Percentiles rank a stretch among this genome's conserved stretches.
phyloP scores from a whole-genome alignment of 352 stramenopile genomes.

The Pythium angustatum region DNA sequence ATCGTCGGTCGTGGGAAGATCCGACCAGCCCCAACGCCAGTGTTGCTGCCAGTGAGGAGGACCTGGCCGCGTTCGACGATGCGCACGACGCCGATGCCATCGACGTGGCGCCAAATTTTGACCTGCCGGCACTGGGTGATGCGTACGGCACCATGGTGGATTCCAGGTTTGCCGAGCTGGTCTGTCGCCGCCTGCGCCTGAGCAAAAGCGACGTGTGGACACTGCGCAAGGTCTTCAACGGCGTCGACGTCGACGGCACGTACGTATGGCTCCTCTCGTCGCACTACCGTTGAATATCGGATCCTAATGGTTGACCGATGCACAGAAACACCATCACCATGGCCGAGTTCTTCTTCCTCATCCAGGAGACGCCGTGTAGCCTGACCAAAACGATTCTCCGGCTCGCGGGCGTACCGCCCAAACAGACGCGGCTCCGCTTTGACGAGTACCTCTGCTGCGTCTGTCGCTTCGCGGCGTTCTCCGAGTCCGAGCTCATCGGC shows the following conservation, averaged over 20 bases:
- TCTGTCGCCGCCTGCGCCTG: conserved; percentile 8
- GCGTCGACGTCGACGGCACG: conserved; percentile 6
- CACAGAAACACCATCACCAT: conserved; percentile 8
- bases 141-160: conserved; percentile 5
- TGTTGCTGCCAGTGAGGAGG: too few species aligned
- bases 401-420: neutral
- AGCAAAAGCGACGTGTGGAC: conserved; percentile 1
- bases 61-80: neutral
- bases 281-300: neutral
- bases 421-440: conserved; percentile 3
- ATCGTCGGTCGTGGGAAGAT: neutral
- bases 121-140: neutral
- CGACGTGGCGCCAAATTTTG: neutral
- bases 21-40: too few species aligned
- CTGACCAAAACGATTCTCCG: conserved; percentile 5
- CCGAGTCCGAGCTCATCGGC: neutral
- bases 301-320: too few species aligned
- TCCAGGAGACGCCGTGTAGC: neutral
- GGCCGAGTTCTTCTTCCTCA: conserved; percentile 7
- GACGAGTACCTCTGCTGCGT: conserved; percentile 9
- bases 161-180: neutral
- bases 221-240: conserved; percentile 9
- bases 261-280: too few species aligned
- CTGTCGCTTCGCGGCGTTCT: neutral
- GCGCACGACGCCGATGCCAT: neutral